Evolutionary conservation across 257 asterid genomes (phyloP), one percentile per base, ranked within the genome.

Genomic region (Primulina huaijiensis): DNA sequence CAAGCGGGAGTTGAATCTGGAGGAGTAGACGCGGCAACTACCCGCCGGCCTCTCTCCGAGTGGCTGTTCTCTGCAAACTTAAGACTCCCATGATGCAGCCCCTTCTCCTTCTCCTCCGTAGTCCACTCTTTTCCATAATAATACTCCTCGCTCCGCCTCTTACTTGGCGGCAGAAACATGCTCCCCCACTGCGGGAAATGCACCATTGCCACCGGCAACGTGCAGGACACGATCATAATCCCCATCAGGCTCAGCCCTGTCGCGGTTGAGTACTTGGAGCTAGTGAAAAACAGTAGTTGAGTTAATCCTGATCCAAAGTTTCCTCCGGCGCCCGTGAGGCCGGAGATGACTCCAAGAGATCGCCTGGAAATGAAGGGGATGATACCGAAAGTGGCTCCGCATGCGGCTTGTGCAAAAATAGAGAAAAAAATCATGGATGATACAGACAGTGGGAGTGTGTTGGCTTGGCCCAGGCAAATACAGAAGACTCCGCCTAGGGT

Each of bases 181-280:
- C 92, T 84, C 64, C 92, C 92, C 92, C 92, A 86, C 71, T 86
- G 92, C 29, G 88, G 92, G 60, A 86, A 86, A 52, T 86, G 86
- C 72, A 86, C 86, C 37, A 75, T 4, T 33, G 76, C 70, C 72
- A 74, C 79, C 16, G 88, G 89, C 60, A 75, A 57, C 3, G 92
- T 86, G 60, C 89, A 82, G 5, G 76, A 80, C 14, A 84, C 75
- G 19, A 82, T 82, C 86, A 84, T 82, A 4, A 86, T 34, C 30
- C 92, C 92, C 92, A 84, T 86, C 64, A 19, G 37, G 2, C 43
- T 64, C 64, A 86, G 65, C 71, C 89, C 89, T 21, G 53, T 75
- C 3, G 83, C 82, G 2, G 87, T 86, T 3, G 92, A 76, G 38
- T 74, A 78, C 21, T 38, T 75, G 7, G 89, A 71, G 59, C 77